These are phyloP conservation scores for Rhodofomes roseus DNA, from an alignment of 1,284 basidiomycete species.

Conservation along the genomic window DNA sequence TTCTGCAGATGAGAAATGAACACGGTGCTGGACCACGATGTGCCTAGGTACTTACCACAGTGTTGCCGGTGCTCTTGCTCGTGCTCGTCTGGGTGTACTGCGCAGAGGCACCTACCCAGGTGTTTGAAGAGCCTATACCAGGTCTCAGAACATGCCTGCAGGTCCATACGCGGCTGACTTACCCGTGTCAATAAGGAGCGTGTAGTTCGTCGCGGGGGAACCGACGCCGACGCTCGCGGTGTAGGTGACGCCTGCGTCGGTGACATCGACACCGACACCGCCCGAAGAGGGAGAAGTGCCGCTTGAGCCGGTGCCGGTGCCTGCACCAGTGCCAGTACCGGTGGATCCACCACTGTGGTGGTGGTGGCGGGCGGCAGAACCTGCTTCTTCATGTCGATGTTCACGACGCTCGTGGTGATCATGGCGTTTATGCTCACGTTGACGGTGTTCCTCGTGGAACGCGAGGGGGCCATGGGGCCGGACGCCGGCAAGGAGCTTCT, in stretches of 20 bases:
- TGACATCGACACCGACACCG: conserved; percentile 44
- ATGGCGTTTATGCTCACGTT: conserved; percentile 24
- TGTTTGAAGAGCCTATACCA: conserved; percentile 35
- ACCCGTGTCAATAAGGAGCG: conserved; percentile 56
- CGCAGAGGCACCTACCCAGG: conserved; percentile 51
- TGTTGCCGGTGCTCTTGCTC: conserved; percentile 39
- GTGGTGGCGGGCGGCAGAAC: conserved; percentile 2
- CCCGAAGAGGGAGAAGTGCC: conserved; percentile 7
- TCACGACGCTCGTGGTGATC: conserved; percentile 17
- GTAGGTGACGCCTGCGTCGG: conserved; percentile 53
- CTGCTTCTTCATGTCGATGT: conserved; percentile 16
- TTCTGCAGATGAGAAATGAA: conserved; percentile 17
- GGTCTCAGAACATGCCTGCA: not conserved
- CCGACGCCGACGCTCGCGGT: conserved; percentile 55
- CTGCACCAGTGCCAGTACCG: conserved; percentile 17
- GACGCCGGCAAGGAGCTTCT: conserved; percentile 46
- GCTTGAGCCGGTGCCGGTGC: not conserved
- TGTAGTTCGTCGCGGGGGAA: conserved; percentile 53
- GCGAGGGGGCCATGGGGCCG: conserved; percentile 48
- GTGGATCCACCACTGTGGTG: conserved; percentile 13
- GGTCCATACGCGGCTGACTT: not conserved
- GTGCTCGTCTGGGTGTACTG: conserved; percentile 38
- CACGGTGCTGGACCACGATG: not conserved
- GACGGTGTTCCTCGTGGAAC: conserved; percentile 22
- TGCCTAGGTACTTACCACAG: conserved; percentile 30